These are phyloP conservation scores for Prunus dulcis DNA, from an alignment of 306 rosid genomes.

Conservation along the genomic window DNA sequence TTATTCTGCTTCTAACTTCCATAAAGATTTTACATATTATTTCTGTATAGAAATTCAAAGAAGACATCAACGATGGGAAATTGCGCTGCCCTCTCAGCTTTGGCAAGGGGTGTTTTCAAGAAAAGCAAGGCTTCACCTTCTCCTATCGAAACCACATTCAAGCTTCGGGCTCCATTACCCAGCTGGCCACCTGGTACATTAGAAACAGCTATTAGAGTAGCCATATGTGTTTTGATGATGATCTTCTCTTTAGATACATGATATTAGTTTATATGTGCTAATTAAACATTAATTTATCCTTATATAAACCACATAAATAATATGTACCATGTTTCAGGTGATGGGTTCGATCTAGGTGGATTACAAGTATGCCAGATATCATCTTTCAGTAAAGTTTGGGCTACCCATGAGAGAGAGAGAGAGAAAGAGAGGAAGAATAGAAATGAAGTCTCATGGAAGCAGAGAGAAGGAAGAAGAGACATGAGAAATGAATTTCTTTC, in stretches of 20 bases:
- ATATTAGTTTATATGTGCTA: too few relatives aligned
- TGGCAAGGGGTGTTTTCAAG: constrained; percentile 25
- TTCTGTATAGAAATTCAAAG: background rate
- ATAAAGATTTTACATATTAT: constrained; percentile 1
- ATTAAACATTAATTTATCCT: too few relatives aligned
- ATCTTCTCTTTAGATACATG: too few relatives aligned
- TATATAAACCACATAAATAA: too few relatives aligned
- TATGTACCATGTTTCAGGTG: constrained; percentile 19
- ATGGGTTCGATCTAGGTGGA: constrained; percentile 77
- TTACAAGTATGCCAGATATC: constrained; percentile 50
- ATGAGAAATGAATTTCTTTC: too few relatives aligned
- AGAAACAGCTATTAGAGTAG: background rate
- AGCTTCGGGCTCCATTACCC: constrained; percentile 48
- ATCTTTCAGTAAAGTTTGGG: constrained; percentile 60
- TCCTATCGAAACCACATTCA: constrained; percentile 49
- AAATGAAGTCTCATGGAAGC: too few relatives aligned
- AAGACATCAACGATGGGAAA: constrained; percentile 35
- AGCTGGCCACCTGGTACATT: constrained; percentile 31
- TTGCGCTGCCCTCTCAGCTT: constrained; percentile 13
- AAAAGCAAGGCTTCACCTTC: constrained; percentile 11
- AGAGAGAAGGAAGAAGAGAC: too few relatives aligned
- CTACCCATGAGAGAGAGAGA: constrained; percentile 11
- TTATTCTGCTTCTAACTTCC: background rate
- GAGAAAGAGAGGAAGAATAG: too few relatives aligned
- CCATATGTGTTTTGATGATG: too few relatives aligned